Evolutionary conservation across 768 basidiomycete genomes (phyloP).

Genomic region (Agrocybe pediades): DNA sequence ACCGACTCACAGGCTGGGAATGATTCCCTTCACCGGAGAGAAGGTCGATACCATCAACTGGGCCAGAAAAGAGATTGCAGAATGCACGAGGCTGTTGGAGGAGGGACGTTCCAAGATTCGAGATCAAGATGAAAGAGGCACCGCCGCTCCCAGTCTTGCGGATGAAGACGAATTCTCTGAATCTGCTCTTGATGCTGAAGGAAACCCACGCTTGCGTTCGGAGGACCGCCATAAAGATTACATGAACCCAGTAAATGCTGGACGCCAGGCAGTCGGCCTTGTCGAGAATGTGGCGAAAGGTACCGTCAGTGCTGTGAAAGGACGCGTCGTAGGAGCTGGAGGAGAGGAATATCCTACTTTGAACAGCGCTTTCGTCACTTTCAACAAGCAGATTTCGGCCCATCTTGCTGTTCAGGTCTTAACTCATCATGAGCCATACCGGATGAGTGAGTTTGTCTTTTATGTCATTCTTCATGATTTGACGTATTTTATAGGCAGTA

Average conservation of each 20-base stretch:
- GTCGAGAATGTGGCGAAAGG: constrained; percentile 22
- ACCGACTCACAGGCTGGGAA: constrained; percentile 76
- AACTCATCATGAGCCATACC: constrained; percentile 79
- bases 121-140: constrained; percentile 26
- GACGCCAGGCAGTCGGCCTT: constrained; percentile 21
- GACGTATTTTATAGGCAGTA: constrained; percentile 36
- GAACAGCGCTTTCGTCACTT: constrained; percentile 84
- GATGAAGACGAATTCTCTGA: constrained; percentile 13
- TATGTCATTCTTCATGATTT: not conserved
- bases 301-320: constrained; percentile 26
- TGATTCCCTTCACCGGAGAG: constrained; percentile 66
- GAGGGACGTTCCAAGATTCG: constrained; percentile 43
- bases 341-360: constrained; percentile 53
- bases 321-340: constrained; percentile 16
- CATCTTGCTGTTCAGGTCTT: constrained; percentile 82
- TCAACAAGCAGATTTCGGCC: constrained; percentile 91
- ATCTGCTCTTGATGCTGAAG: constrained; percentile 16
- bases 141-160: constrained; percentile 5
- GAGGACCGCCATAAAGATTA: constrained; percentile 2
- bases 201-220: constrained; percentile 12
- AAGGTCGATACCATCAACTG: constrained; percentile 95
- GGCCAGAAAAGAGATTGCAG: constrained; percentile 73
- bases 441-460: constrained; percentile 55
- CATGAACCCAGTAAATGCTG: constrained; percentile 18
- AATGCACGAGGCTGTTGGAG: constrained; percentile 54